Base-by-base conservation (phyloP, 139 green algal genomes). In the Gonium pectorale region DNA sequence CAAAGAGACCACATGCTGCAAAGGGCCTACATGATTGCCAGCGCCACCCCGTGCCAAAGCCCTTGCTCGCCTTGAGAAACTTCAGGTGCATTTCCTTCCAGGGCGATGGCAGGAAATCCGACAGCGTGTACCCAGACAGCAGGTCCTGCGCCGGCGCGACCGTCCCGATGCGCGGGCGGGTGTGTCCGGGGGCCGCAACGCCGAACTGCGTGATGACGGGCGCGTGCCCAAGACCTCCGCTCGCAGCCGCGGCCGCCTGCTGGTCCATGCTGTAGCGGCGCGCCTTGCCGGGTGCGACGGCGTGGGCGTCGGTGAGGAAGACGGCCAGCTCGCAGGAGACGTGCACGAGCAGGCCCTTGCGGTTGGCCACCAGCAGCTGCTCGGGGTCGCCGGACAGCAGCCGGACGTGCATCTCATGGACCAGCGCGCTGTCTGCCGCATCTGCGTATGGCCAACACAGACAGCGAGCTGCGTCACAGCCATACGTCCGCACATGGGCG, bases 31-130 rank as follows among this genome's bases (percentile, higher is more conserved):
- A n/a, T n/a, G n/a, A n/a, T n/a, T n/a, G n/a, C n/a, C n/a, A n/a
- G n/a, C n/a, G n/a, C n/a, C n/a, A n/a, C n/a, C n/a, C n/a, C n/a
- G n/a, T n/a, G n/a, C n/a, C n/a, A n/a, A n/a, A n/a, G n/a, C n/a
- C n/a, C n/a, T n/a, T n/a, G n/a, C n/a, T n/a, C n/a, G n/a, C 74
- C 74, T 71, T 73, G 7, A 83, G 44, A 22, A 49, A 5, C 19
- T 49, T 63, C 29, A 38, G 22, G 44, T 83, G 77, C 77, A 73
- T 73, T 6, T 83, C 77, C 44, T 83, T 83, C 77, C 77, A 83
- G 0, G 60, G 77, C 8, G 41, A 15, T 4, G 62, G 62, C 62
- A 83, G 62, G 60, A 83, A 83, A 26, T 83, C 77, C 0, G 7
- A 40, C 31, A 83, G 19, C 31, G 77, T 64, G 41, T 44, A 83